Evolutionary conservation across 495 filamentous ascomycete genomes (phyloP).

Genomic region (Tuber microsphaerosporum): DNA sequence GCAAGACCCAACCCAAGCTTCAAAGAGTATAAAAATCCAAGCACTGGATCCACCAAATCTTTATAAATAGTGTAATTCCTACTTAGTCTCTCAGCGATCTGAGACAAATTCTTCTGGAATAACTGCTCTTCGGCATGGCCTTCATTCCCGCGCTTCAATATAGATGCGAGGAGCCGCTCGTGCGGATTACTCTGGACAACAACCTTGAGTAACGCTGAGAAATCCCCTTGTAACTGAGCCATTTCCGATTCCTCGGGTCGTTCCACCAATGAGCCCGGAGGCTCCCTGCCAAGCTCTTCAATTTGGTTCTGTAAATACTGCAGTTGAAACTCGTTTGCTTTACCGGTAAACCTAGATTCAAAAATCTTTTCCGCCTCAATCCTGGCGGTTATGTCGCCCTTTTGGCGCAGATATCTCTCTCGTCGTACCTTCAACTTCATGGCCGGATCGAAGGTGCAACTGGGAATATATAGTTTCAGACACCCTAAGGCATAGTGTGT

Average conservation of each 20-base stretch:
- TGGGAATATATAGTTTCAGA: conserved; percentile 75
- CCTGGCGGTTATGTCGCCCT: conserved; percentile 50
- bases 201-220: conserved; percentile 64
- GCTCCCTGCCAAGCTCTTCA: conserved; percentile 55
- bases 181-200: conserved; percentile 55
- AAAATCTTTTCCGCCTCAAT: conserved; percentile 58
- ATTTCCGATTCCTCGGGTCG: conserved; percentile 63
- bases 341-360: conserved; percentile 61
- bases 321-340: conserved; percentile 56
- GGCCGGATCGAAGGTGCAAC: conserved; percentile 79
- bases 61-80: conserved; percentile 67
- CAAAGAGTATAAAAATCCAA: conserved; percentile 75
- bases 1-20: conserved; percentile 65
- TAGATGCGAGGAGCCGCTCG: conserved; percentile 24
- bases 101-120: conserved; percentile 63
- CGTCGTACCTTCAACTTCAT: conserved; percentile 65
- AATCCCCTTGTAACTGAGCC: conserved; percentile 68
- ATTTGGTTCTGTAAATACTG: conserved; percentile 56
- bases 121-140: conserved; percentile 49
- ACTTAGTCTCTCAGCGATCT: conserved; percentile 59
- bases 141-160: conserved; percentile 19
- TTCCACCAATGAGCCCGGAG: conserved; percentile 53
- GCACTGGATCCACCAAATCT: conserved; percentile 69
- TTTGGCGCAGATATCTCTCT: conserved; percentile 55
- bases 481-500: conserved; percentile 56